Conservation (phyloP, 352 stramenopile species). For the Phytophthora cryptogea region DNA sequence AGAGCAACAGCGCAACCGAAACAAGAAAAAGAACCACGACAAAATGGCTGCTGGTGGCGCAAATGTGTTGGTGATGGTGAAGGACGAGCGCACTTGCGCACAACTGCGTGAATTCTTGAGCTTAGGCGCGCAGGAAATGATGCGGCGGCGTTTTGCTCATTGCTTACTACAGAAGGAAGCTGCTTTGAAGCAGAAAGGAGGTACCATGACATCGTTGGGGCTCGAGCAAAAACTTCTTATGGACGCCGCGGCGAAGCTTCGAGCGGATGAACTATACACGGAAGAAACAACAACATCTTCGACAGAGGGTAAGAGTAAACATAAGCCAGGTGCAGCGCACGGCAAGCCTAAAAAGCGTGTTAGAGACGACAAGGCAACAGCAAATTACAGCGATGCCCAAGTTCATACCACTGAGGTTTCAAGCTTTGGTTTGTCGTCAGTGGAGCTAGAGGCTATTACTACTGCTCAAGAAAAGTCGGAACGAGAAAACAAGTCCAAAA, state of each 20-base stretch:
- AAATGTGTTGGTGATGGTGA: constrained; percentile 84
- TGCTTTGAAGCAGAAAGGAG: constrained; percentile 59
- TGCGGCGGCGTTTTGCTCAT: constrained; percentile 80
- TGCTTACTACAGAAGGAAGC: constrained; percentile 78
- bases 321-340: constrained; percentile 9
- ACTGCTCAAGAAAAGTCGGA: constrained; percentile 31
- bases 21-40: constrained; percentile 30
- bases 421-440: constrained; percentile 73
- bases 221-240: constrained; percentile 73
- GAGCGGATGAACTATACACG: constrained; percentile 47
- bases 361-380: constrained; percentile 24
- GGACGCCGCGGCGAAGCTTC: constrained; percentile 53
- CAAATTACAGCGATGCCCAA: constrained; percentile 32
- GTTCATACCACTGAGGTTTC: constrained; percentile 50
- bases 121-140: constrained; percentile 81
- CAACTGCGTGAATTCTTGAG: constrained; percentile 86
- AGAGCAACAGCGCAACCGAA: constrained; percentile 25
- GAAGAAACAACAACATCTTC: constrained; percentile 19
- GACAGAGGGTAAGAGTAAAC: constrained; percentile 15
- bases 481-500: constrained; percentile 27
- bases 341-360: constrained; percentile 40
- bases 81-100: constrained; percentile 86
- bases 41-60: constrained; percentile 41
- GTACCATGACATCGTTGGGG: constrained; percentile 38
- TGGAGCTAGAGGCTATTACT: constrained; percentile 65